phyloP scores from a whole-genome alignment of 805 yeast species.

The Wickerhamiella qilinensis region DNA sequence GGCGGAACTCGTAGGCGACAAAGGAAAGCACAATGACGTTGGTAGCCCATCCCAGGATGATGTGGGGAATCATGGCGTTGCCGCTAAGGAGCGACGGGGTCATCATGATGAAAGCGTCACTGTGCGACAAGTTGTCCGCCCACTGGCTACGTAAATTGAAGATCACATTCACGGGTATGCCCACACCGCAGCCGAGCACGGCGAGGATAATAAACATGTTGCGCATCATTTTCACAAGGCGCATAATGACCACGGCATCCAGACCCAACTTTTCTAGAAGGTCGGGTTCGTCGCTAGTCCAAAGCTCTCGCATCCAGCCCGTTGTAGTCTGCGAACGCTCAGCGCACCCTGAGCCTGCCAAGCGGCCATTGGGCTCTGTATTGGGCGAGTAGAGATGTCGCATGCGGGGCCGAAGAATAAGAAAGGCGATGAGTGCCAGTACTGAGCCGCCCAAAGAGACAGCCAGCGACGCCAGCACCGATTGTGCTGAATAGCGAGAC shows the following conservation, averaged over 20 bases:
- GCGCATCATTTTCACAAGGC: constrained; percentile 20
- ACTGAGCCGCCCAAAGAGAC: constrained; percentile 22
- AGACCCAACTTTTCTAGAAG: constrained; percentile 19
- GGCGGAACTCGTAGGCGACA: constrained; percentile 16
- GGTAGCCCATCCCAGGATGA: constrained; percentile 20
- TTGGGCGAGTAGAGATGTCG: constrained; percentile 22
- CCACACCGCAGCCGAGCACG: constrained; percentile 19
- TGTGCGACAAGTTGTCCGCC: constrained; percentile 13
- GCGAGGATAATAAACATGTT: constrained; percentile 19
- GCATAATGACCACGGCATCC: constrained; percentile 22
- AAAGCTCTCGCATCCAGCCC: constrained; percentile 16
- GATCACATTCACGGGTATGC: constrained; percentile 23
- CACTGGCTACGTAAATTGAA: constrained; percentile 17
- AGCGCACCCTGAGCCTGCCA: constrained; percentile 7
- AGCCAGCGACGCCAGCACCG: constrained; percentile 23
- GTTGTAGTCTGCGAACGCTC: constrained; percentile 4
- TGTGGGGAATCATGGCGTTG: constrained; percentile 21
- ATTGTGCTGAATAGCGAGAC: constrained; percentile 17
- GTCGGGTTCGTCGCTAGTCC: constrained; percentile 12
- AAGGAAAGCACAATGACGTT: constrained; percentile 16
- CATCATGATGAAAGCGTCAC: constrained; percentile 22
- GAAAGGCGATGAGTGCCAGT: constrained; percentile 14
- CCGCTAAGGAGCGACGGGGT: constrained; percentile 23
- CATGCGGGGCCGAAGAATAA: constrained; percentile 20
- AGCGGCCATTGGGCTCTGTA: constrained; percentile 3